Conservation (phyloP, 257 asterid species). For the Capsicum baccatum region DNA sequence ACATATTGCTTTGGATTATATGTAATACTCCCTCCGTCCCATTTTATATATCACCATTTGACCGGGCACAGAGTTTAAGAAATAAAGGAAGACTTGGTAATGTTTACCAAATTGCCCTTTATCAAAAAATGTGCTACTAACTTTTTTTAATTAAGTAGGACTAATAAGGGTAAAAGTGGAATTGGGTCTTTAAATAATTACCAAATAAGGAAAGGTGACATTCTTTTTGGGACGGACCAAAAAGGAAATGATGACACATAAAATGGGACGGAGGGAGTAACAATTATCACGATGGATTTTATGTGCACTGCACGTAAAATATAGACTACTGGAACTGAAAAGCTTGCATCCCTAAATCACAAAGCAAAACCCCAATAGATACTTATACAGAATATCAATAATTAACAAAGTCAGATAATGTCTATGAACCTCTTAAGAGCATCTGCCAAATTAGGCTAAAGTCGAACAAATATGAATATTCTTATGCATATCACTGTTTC, state of each 20-base stretch:
- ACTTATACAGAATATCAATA: background rate
- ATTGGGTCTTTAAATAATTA: no score
- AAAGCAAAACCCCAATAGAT: constrained; percentile 14
- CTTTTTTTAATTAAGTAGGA: no score
- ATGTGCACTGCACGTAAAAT: background rate
- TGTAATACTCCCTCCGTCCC: background rate
- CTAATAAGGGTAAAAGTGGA: no score
- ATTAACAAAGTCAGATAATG: background rate
- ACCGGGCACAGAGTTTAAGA: no score
- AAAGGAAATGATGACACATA: no score
- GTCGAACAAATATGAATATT: background rate
- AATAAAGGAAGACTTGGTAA: no score
- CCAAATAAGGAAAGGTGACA: no score
- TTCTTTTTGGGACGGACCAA: no score
- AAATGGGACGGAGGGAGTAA: no score
- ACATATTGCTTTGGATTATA: constrained; percentile 10
- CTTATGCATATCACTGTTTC: background rate
- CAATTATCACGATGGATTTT: background rate
- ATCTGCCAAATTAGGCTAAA: constrained; percentile 19
- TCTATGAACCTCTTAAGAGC: background rate
- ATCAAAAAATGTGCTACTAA: no score
- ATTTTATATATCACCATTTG: no score
- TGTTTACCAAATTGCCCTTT: no score
- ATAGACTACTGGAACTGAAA: background rate
- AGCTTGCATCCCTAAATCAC: background rate